Evolutionary conservation across 208 protist genomes (phyloP).

Genomic region (Trypanosoma lewisi): DNA sequence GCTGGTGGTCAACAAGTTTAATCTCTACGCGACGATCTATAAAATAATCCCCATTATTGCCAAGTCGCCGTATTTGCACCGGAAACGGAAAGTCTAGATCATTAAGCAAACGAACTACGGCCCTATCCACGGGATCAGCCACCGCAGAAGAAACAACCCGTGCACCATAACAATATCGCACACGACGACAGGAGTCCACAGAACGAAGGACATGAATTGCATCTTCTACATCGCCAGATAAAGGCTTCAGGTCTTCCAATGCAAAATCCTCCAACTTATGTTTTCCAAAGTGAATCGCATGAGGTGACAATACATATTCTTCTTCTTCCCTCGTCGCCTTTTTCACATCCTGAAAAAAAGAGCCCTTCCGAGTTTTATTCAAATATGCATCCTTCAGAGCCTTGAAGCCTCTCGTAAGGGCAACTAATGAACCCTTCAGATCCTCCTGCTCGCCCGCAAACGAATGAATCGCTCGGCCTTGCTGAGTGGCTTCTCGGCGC

Average conservation of each 20-base stretch:
- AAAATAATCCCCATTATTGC: slow-evolving; percentile 27
- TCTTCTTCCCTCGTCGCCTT: no score
- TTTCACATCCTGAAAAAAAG: not conserved
- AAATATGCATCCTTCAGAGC: not conserved
- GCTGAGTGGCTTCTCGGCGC: not conserved
- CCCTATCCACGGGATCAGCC: slow-evolving; percentile 6
- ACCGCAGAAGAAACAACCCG: not conserved
- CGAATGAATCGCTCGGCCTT: not conserved
- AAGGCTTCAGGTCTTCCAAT: not conserved
- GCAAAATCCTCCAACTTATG: not conserved
- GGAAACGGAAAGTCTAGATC: slow-evolving; percentile 24
- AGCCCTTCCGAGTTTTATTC: not conserved
- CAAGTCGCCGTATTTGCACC: slow-evolving; percentile 18
- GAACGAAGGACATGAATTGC: slow-evolving; percentile 6
- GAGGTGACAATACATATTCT: not conserved
- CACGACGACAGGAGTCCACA: slow-evolving; percentile 4
- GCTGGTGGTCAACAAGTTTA: slow-evolving; percentile 12
- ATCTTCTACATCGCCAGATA: slow-evolving; percentile 10
- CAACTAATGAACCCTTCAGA: not conserved
- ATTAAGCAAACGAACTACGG: slow-evolving; percentile 22
- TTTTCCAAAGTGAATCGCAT: not conserved
- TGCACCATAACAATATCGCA: slow-evolving; percentile 8
- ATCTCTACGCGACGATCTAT: slow-evolving; percentile 26
- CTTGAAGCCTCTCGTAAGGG: not conserved
- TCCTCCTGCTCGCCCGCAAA: not conserved